Base-by-base conservation (phyloP, 306 rosid species). In the Lupinus albus region DNA sequence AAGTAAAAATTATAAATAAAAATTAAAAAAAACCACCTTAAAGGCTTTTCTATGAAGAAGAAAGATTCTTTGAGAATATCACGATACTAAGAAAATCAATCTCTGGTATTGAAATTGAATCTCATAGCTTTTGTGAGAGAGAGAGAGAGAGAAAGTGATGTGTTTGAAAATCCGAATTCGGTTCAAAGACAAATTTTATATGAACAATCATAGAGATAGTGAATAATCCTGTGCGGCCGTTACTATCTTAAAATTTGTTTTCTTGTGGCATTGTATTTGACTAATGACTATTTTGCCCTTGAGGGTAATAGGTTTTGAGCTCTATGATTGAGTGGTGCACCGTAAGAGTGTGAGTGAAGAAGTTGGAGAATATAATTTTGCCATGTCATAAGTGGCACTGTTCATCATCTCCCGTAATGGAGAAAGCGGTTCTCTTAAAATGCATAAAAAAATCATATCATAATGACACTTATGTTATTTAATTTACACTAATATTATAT, bases 151-250 rank as follows among this genome's bases (percentile, higher is more conserved):
- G 30, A 25, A 25, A 25, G 4, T 5, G 69, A 11, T 56, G 67
- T 35, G 77, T 72, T 72, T 81, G 85, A 84, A 86, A 61, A 67
- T 67, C 49, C 46, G 46, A 82, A 87, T 76, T 84, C 77, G 76
- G 83, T 72, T 5, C 72, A 6, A 72, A 81, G 92, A 89, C 98
- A 89, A 92, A 87, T n/a, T 67, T 78, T 64, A 52, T 44, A 79
- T 79, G 86, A 80, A 83, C 76, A 11, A 50, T 2, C 68, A 42
- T 61, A 61, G 77, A 20, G 72, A 71, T 70, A 18, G 73, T 15
- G 64, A 11, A 52, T 7, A 48, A 74, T 81, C 82, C 7, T 5
- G 52, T 78, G 78, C 61, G 52, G 32, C 35, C 59, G 56, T 54
- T 53, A 20, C 46, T 61, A 71, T 70, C 14, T 36, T 3, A 54